Conservation (phyloP, 768 basidiomycete species). For the Leccinum sublutescens region DNA sequence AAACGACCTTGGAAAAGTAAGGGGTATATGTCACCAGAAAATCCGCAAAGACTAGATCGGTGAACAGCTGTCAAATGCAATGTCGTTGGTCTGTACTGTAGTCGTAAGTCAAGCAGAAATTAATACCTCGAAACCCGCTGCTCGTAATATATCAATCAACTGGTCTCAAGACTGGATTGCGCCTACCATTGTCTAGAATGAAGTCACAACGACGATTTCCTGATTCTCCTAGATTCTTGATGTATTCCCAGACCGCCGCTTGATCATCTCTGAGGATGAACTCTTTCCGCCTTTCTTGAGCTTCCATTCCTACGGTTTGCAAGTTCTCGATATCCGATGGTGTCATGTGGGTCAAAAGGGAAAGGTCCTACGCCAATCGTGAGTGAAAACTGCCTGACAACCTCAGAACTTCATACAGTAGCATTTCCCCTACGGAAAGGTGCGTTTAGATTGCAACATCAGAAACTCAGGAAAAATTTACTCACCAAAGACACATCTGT, state of each 20-base stretch:
- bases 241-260: slow-evolving; percentile 66
- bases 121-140: slow-evolving; percentile 88
- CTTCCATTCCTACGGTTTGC: slow-evolving; percentile 80
- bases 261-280: slow-evolving; percentile 88
- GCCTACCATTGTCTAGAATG: slow-evolving; percentile 84
- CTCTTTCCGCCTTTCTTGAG: slow-evolving; percentile 69
- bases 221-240: slow-evolving; percentile 51
- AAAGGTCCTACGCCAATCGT: slow-evolving; percentile 67
- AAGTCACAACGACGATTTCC: slow-evolving; percentile 63
- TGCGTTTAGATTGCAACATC: slow-evolving; percentile 3
- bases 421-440: slow-evolving; percentile 78
- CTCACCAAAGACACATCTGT: slow-evolving; percentile 81
- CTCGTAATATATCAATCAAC: slow-evolving; percentile 1
- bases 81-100: not conserved
- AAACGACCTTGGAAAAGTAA: slow-evolving; percentile 75
- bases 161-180: not conserved
- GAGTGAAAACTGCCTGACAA: not conserved
- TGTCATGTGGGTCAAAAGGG: slow-evolving; percentile 82
- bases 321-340: slow-evolving; percentile 79
- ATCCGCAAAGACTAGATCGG: slow-evolving; percentile 90
- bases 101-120: not conserved
- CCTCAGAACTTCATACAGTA: slow-evolving; percentile 51
- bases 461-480: not conserved
- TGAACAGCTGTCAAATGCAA: slow-evolving; percentile 64
- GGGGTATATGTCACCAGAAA: slow-evolving; percentile 90